Evolutionary conservation across 2,329 filamentous ascomycete species (phyloP).

Genomic region (Sclerotinia nivalis): DNA sequence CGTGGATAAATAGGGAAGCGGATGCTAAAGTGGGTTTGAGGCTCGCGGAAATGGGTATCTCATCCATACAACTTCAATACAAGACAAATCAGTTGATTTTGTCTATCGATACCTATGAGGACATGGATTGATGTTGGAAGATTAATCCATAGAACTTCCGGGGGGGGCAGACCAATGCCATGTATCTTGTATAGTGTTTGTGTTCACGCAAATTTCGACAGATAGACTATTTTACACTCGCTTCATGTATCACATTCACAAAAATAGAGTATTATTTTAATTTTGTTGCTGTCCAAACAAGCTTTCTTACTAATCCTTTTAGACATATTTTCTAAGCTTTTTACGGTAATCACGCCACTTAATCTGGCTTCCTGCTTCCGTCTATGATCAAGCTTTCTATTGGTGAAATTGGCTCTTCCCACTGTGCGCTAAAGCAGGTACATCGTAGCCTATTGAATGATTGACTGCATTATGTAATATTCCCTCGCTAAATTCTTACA

Average conservation of each 20-base stretch:
- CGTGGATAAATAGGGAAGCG: no score
- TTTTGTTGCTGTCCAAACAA: neutral
- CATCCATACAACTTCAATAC: no score
- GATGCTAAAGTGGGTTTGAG: no score
- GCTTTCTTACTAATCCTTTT: neutral
- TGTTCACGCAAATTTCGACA: no score
- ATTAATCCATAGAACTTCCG: no score
- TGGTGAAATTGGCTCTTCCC: neutral
- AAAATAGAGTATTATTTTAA: neutral
- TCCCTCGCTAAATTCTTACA: neutral
- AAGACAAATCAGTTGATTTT: no score
- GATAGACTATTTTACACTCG: neutral
- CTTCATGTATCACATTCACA: neutral
- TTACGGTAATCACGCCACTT: neutral
- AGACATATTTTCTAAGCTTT: neutral
- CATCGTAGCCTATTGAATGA: neutral
- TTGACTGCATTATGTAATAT: neutral
- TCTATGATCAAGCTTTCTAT: neutral
- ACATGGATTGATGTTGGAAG: no score
- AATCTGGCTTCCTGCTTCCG: no score
- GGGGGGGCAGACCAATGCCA: no score
- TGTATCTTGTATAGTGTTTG: no score
- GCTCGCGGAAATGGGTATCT: no score
- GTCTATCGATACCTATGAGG: no score
- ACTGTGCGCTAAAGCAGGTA: neutral